phyloP scores from a whole-genome alignment of 2,329 filamentous ascomycete genomes.

The Pseudocercospora macadamiae region DNA sequence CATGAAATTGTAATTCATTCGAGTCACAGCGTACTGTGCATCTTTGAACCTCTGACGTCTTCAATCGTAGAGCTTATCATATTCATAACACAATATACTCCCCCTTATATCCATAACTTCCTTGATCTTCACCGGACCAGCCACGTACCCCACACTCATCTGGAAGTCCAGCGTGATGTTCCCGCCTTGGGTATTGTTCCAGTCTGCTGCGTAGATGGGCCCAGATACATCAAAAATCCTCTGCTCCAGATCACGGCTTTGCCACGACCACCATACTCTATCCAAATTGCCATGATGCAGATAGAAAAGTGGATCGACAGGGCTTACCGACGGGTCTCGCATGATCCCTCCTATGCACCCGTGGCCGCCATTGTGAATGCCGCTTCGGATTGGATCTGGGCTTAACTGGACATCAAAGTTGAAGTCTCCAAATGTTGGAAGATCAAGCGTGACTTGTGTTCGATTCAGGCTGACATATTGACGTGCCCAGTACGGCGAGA shows the following conservation, averaged over 20 bases:
- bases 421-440: neutral
- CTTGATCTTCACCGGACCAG: neutral
- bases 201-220: neutral
- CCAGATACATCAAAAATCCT: neutral
- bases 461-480: neutral
- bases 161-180: neutral
- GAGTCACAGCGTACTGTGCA: neutral
- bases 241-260: neutral
- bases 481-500: neutral
- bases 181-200: neutral
- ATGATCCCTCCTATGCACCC: neutral
- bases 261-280: slow-evolving; percentile 21
- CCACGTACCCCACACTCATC: neutral
- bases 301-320: slow-evolving; percentile 20
- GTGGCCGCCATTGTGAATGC: neutral
- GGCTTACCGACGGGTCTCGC: neutral
- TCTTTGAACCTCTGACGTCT: neutral
- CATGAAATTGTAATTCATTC: neutral
- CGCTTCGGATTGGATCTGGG: neutral
- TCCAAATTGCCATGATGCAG: slow-evolving; percentile 20
- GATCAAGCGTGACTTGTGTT: neutral
- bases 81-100: neutral
- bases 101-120: slow-evolving; percentile 2
- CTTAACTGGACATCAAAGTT: neutral
- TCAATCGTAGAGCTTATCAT: neutral